These are phyloP conservation scores for Brasenia schreberi DNA, from an alignment of 164 flowering plant species.

Conservation along the genomic window DNA sequence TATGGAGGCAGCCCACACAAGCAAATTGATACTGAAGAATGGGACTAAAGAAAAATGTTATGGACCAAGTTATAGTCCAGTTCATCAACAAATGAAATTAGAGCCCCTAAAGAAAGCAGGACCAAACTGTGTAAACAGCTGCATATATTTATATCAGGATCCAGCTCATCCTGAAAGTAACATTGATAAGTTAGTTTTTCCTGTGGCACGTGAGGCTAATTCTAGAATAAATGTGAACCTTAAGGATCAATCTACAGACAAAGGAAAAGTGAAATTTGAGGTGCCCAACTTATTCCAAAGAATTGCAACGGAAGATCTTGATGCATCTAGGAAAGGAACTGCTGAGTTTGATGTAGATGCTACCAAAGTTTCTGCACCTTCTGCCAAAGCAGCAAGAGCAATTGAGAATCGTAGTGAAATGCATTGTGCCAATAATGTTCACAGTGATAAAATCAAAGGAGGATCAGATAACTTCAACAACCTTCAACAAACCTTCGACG, in stretches of 20 bases:
- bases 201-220: background rate
- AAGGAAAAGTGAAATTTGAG: conserved; percentile 9
- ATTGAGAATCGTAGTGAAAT: background rate
- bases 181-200: background rate
- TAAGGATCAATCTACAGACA: conserved; percentile 5
- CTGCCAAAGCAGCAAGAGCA: background rate
- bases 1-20: background rate
- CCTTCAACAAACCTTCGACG: too few relatives aligned
- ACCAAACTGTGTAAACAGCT: background rate
- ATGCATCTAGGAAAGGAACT: conserved; percentile 4
- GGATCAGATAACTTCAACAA: too few relatives aligned
- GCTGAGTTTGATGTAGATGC: conserved; percentile 5
- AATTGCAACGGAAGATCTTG: conserved; percentile 8
- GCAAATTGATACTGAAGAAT: conserved; percentile 4
- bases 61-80: conserved; percentile 2
- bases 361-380: background rate
- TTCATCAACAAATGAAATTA: conserved; percentile 3
- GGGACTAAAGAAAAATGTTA: conserved; percentile 7
- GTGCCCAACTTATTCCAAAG: conserved; percentile 11
- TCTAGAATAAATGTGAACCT: conserved; percentile 4
- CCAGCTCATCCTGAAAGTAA: background rate
- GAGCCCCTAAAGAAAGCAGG: background rate
- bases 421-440: conserved; percentile 1
- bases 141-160: background rate
- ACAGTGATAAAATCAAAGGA: conserved; percentile 4